These are phyloP conservation scores for Cornus controversa DNA, from an alignment of 148 eudicot species.

Conservation along the genomic window DNA sequence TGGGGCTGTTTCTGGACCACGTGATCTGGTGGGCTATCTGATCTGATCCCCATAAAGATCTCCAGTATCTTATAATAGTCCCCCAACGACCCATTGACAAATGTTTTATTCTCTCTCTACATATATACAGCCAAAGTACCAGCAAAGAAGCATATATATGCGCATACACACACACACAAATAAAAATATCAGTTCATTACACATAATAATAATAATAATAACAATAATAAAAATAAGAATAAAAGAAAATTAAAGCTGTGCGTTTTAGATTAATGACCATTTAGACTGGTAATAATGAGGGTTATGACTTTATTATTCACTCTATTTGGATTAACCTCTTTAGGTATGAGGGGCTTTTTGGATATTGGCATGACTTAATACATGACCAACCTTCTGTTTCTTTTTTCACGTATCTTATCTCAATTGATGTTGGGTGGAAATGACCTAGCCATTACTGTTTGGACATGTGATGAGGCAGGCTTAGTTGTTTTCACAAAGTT, in stretches of 20 bases:
- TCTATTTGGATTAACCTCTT: too few species aligned
- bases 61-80: slow-evolving; percentile 1
- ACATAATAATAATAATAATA: too few species aligned
- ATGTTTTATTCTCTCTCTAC: background rate
- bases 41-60: slow-evolving; percentile 5
- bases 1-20: background rate
- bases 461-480: background rate
- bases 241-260: too few species aligned
- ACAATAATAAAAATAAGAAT: too few species aligned
- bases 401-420: background rate
- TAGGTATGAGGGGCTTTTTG: background rate
- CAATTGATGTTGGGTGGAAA: background rate
- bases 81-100: background rate
- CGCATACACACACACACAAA: too few species aligned
- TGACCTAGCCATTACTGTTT: background rate
- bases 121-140: too few species aligned
- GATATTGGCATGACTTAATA: background rate
- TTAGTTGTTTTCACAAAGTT: background rate
- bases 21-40: background rate
- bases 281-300: too few species aligned
- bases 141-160: too few species aligned
- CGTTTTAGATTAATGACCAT: too few species aligned
- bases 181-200: too few species aligned
- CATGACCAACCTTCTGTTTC: background rate
- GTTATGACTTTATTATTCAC: too few species aligned